These are phyloP conservation scores for Suillus fuscotomentosus DNA, from an alignment of 768 basidiomycete species.

Conservation along the genomic window DNA sequence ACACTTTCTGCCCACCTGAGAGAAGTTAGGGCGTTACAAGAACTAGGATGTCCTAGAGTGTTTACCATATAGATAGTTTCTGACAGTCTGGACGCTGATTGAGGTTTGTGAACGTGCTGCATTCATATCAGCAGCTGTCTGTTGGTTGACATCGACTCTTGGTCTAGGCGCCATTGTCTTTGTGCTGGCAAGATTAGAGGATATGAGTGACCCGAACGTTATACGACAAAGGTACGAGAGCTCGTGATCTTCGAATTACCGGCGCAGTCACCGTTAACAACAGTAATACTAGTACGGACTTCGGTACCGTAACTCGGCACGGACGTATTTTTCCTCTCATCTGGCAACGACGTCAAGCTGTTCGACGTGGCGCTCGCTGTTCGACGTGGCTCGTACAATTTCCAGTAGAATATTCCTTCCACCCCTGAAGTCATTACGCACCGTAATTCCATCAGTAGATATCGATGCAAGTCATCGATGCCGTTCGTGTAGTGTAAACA, in stretches of 20 bases:
- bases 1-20: conserved; percentile 48
- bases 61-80: conserved; percentile 53
- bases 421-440: no score
- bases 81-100: conserved; percentile 41
- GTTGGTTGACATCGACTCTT: conserved; percentile 35
- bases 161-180: background rate
- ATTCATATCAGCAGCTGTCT: conserved; percentile 52
- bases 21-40: background rate
- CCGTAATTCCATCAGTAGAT: no score
- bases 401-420: no score
- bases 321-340: no score
- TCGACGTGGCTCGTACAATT: no score
- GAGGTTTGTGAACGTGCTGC: conserved; percentile 44
- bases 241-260: background rate
- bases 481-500: no score
- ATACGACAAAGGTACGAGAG: background rate
- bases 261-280: no score
- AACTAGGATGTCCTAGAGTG: background rate
- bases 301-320: no score
- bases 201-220: background rate
- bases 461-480: no score
- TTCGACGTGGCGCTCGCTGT: no score
- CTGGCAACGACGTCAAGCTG: no score
- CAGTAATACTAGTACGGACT: no score
- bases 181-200: background rate